A percentile compares a stretch with the other conserved stretches of the same genome.
Evolutionary conservation across 768 basidiomycete genomes (phyloP).

Genomic region (Neoboletus magnificus): DNA sequence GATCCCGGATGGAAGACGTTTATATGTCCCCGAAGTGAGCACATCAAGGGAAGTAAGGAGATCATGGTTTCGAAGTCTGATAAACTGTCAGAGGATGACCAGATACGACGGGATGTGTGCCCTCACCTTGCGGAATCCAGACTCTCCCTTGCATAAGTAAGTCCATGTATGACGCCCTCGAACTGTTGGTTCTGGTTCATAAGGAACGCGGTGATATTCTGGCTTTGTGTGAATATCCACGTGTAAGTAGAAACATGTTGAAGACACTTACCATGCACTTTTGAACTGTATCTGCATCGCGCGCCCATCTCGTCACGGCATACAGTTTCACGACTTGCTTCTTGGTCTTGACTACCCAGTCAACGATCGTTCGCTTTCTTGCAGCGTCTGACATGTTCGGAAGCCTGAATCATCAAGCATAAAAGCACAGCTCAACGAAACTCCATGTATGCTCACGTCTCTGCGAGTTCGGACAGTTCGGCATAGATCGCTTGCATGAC

Average conservation of each 20-base stretch:
- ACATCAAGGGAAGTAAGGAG: constrained; percentile 89
- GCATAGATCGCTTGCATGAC: constrained; percentile 78
- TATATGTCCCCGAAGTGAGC: constrained; percentile 81
- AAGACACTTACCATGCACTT: constrained; percentile 68
- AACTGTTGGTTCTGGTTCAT: constrained; percentile 85
- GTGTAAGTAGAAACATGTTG: not conserved
- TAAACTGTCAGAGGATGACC: not conserved
- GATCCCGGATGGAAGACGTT: constrained; percentile 74
- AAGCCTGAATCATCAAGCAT: constrained; percentile 42
- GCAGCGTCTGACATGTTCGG: constrained; percentile 80
- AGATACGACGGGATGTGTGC: not conserved
- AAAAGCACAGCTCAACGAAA: not conserved
- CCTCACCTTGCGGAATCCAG: constrained; percentile 76
- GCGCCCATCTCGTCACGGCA: constrained; percentile 82
- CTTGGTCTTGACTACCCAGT: constrained; percentile 88
- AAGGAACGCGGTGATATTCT: constrained; percentile 88
- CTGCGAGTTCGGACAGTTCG: constrained; percentile 77
- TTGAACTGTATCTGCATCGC: constrained; percentile 79
- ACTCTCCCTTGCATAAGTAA: constrained; percentile 64
- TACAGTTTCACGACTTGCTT: constrained; percentile 88
- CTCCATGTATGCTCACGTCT: constrained; percentile 58
- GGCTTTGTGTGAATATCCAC: constrained; percentile 1
- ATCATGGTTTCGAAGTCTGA: constrained; percentile 89
- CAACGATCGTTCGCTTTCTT: constrained; percentile 77
- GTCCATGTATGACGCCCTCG: constrained; percentile 57